A percentile compares a stretch with the other conserved stretches of the same genome.
Evolutionary conservation across 225 moss, liverwort and hornwort species (phyloP).

Genomic region (Anthoceros angustus): DNA sequence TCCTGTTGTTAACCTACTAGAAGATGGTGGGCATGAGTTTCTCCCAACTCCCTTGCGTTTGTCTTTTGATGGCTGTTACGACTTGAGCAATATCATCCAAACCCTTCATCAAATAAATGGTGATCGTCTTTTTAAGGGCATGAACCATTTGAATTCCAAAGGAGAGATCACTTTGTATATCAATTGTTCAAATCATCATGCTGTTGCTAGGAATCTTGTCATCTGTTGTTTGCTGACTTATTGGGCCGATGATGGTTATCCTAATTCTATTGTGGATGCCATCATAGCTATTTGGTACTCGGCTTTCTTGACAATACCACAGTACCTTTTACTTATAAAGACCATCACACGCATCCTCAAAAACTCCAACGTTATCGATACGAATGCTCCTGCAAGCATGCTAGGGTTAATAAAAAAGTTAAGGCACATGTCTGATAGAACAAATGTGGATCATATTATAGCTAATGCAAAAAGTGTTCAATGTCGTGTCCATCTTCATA

Average conservation of each 20-base stretch:
- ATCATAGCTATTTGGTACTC: slow-evolving; percentile 2
- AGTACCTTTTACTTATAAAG: not conserved
- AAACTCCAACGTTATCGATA: too few species aligned
- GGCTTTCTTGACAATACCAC: not conserved
- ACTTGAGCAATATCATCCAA: not conserved
- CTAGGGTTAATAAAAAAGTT: too few species aligned
- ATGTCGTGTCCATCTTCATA: too few species aligned
- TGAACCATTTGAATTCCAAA: not conserved
- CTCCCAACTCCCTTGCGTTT: not conserved
- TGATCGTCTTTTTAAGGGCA: not conserved
- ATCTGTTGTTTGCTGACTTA: not conserved
- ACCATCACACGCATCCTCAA: not conserved
- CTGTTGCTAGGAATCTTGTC: not conserved
- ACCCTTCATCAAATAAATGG: not conserved
- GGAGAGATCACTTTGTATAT: not conserved
- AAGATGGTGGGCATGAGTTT: not conserved
- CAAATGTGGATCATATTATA: too few species aligned
- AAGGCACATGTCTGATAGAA: too few species aligned
- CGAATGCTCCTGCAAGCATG: too few species aligned
- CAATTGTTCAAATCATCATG: not conserved
- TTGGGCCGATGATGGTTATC: not conserved
- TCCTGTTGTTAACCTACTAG: not conserved
- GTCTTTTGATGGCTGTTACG: not conserved
- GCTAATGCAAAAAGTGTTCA: too few species aligned
- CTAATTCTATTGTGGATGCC: not conserved